Conservation (phyloP, 75 land plant species). For the Sequoia sempervirens region DNA sequence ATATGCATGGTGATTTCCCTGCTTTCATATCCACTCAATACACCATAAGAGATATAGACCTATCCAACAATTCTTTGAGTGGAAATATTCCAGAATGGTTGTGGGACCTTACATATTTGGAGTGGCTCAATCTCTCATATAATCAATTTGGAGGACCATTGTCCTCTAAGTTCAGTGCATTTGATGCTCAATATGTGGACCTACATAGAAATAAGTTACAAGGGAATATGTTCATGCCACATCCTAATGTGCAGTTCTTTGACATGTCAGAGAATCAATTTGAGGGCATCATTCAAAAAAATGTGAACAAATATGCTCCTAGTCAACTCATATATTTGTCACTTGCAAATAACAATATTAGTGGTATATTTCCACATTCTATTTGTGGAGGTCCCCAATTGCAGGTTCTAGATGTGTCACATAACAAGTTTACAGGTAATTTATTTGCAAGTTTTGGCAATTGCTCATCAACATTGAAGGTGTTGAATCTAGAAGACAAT, state of each 20-base stretch:
- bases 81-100: constrained; percentile 14
- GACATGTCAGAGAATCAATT: background rate
- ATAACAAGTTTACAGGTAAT: background rate
- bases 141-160: background rate
- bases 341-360: too few species aligned
- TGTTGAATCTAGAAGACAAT: background rate
- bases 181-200: background rate
- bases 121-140: background rate
- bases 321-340: too few species aligned
- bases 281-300: background rate
- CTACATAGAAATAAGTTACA: background rate
- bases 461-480: background rate
- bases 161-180: background rate
- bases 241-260: background rate
- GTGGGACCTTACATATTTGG: background rate
- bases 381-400: background rate
- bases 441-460: background rate
- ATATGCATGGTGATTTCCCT: constrained; percentile 14
- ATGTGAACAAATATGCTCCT: background rate
- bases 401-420: background rate
- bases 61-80: constrained; percentile 4
- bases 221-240: background rate
- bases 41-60: background rate
- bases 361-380: background rate
- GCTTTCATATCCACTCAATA: constrained; percentile 11